Percentiles rank a stretch among this genome's conserved stretches.
Evolutionary conservation across 2,329 filamentous ascomycete genomes (phyloP).

Genomic region (Cytospora leucostoma): DNA sequence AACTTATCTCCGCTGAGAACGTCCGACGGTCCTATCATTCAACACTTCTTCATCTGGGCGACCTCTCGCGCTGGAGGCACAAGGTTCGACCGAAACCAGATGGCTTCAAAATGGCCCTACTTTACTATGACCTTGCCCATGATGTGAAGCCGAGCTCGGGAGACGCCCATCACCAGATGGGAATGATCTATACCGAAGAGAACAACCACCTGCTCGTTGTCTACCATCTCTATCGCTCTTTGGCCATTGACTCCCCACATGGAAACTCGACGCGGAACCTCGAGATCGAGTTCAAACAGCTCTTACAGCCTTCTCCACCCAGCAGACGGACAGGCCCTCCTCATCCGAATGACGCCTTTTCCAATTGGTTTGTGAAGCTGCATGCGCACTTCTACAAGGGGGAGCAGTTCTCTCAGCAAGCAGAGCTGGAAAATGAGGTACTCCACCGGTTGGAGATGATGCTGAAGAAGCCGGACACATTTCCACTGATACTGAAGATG

Average conservation of each 20-base stretch:
- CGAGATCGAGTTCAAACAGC: constrained; percentile 70
- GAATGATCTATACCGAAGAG: constrained; percentile 78
- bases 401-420: constrained; percentile 70
- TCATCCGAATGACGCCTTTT: constrained; percentile 63
- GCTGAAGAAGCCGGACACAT: constrained; percentile 67
- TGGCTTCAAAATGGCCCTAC: constrained; percentile 77
- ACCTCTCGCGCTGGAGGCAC: constrained; percentile 82
- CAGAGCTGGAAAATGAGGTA: constrained; percentile 84
- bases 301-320: constrained; percentile 43
- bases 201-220: constrained; percentile 80
- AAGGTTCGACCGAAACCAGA: constrained; percentile 72
- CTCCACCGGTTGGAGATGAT: constrained; percentile 74
- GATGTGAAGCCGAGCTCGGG: constrained; percentile 78
- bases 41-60: constrained; percentile 83
- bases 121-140: constrained; percentile 82
- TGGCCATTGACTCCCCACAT: constrained; percentile 73
- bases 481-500: constrained; percentile 72
- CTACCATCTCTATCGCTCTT: constrained; percentile 85
- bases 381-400: constrained; percentile 85
- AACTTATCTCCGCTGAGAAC: constrained; percentile 59
- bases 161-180: constrained; percentile 85
- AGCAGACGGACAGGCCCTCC: constrained; percentile 43
- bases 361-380: constrained; percentile 81
- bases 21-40: constrained; percentile 73
- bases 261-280: constrained; percentile 75